These are phyloP conservation scores for Solanum medicagineum DNA, from an alignment of 257 asterid genomes.

Conservation along the genomic window DNA sequence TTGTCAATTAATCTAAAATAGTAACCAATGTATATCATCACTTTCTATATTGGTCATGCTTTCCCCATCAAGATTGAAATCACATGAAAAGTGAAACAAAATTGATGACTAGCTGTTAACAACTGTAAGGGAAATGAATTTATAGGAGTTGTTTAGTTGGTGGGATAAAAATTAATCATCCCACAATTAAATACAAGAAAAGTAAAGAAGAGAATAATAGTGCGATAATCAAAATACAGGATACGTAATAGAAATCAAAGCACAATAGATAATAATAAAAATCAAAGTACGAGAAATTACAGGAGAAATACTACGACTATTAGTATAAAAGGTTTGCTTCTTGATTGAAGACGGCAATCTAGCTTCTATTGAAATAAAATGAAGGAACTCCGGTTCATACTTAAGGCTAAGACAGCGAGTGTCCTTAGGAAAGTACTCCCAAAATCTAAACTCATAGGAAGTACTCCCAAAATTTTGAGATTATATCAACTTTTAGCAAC, in stretches of 20 bases:
- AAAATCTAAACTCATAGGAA: neutral
- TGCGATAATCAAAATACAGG: neutral
- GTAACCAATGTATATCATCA: neutral
- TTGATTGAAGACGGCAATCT: neutral
- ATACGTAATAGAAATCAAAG: neutral
- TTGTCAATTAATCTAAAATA: neutral
- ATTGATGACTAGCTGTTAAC: neutral
- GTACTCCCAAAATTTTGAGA: neutral
- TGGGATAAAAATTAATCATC: neutral
- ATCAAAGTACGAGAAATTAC: neutral
- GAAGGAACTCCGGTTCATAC: neutral
- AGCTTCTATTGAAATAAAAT: neutral
- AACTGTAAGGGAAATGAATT: neutral
- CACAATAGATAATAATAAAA: neutral
- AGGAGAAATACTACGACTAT: neutral
- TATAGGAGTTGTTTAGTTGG: neutral
- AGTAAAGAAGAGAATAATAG: neutral
- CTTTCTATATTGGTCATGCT: neutral
- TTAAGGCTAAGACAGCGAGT: neutral
- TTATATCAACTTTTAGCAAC: neutral
- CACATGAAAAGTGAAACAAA: neutral
- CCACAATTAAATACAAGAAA: neutral
- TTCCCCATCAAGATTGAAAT: neutral
- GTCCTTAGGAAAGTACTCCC: neutral
- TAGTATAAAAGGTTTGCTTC: neutral